Percentiles rank a stretch among this genome's conserved stretches.
These are phyloP conservation scores for Singerocomus rubriflavus DNA, from an alignment of 1,284 basidiomycete species.

Conservation along the genomic window DNA sequence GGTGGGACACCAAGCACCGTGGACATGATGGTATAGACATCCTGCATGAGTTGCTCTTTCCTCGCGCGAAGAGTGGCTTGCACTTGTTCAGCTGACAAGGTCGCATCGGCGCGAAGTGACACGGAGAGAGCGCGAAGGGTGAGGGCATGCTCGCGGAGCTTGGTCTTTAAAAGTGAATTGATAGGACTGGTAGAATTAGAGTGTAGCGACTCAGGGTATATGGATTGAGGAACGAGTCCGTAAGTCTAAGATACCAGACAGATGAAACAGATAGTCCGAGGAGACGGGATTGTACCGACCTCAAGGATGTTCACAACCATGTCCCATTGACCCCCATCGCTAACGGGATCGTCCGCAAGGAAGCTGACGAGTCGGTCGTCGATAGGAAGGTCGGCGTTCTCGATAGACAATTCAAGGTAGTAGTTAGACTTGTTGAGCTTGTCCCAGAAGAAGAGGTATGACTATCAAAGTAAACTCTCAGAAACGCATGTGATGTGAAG, in stretches of 20 bases:
- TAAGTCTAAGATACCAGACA: slow-evolving; percentile 50
- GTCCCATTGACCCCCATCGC: slow-evolving; percentile 94
- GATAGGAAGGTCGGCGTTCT: slow-evolving; percentile 76
- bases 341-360: slow-evolving; percentile 76
- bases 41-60: slow-evolving; percentile 82
- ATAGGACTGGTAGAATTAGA: slow-evolving; percentile 74
- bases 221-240: slow-evolving; percentile 76
- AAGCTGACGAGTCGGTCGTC: slow-evolving; percentile 81
- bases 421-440: slow-evolving; percentile 96
- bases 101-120: slow-evolving; percentile 44
- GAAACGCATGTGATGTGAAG: not conserved
- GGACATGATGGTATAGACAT: slow-evolving; percentile 85
- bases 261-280: not conserved
- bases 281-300: slow-evolving; percentile 33
- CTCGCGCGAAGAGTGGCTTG: slow-evolving; percentile 60
- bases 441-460: slow-evolving; percentile 92
- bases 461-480: slow-evolving; percentile 40
- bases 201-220: slow-evolving; percentile 87
- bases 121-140: slow-evolving; percentile 67
- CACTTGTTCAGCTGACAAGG: slow-evolving; percentile 44
- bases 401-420: slow-evolving; percentile 86
- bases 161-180: slow-evolving; percentile 80
- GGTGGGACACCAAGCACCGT: slow-evolving; percentile 87
- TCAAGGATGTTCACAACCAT: slow-evolving; percentile 89
- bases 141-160: slow-evolving; percentile 88